Evolutionary conservation across 148 eudicot species (phyloP), one percentile per base, ranked within the genome.

Genomic region (Cornus controversa): DNA sequence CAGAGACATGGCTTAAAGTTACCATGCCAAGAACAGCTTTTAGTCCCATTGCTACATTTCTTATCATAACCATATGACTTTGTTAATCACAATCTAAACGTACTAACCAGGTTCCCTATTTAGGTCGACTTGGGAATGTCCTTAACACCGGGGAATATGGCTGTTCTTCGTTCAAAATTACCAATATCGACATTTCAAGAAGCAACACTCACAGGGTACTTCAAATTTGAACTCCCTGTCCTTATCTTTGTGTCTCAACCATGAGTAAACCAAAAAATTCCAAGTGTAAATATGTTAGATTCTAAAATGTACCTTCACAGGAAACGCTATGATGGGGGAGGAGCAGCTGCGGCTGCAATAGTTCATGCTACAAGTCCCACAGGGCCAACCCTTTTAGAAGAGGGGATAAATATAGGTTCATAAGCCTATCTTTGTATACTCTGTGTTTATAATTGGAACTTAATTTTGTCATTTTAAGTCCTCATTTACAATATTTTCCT

Each of bases 101-200:
- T n/a, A n/a, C 57, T 50, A 14, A 50, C 57, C 57, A 15, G 57
- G 20, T 50, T 50, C 18, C 18, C 45, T 70, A 4, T 70, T 42
- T 50, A 71, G 74, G 29, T 71, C 22, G 57, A 71, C 60, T 71
- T 71, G 74, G 74, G 62, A 25, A 8, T 71, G 18, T 71, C 60
- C 27, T 47, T 71, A 25, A 71, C 74, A 71, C 74, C 74, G 16
- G 74, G 74, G 26, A 60, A 42, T 50, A 71, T 71, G 60, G 74
- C 29, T 37, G 74, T 71, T 42, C 60, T 71, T 37, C 28, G 62
- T 15, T 40, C 74, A 24, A 71, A 71, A 50, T 71, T 71, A 26
- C 62, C 74, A 0, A 0, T 47, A 10, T 71, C 74, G 11, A 71
- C 74, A 20, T 26, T 71, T 15, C 74, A 71, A 45, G 74, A 71